Evolutionary conservation across 2,329 filamentous ascomycete species (phyloP).

Genomic region (Cadophora gregata): DNA sequence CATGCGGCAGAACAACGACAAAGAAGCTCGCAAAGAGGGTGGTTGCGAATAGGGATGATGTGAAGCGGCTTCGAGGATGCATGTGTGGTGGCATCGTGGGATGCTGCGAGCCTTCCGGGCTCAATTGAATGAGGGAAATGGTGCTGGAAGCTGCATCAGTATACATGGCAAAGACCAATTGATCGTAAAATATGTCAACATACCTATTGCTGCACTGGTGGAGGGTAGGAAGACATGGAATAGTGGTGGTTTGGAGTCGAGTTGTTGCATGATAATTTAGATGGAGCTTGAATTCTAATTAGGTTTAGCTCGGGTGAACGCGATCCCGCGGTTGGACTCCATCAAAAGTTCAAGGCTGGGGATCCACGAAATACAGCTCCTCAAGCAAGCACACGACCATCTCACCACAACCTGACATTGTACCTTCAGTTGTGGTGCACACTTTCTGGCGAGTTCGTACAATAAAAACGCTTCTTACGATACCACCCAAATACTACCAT

Average conservation of each 20-base stretch:
- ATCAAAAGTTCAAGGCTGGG: slow-evolving; percentile 33
- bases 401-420: not conserved
- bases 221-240: slow-evolving; percentile 21
- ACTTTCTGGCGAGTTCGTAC: not conserved
- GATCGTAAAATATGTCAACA: not conserved
- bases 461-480: not conserved
- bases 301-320: slow-evolving; percentile 20
- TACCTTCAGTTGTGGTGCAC: not conserved
- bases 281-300: slow-evolving; percentile 23
- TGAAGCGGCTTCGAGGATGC: slow-evolving; percentile 91
- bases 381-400: slow-evolving; percentile 17
- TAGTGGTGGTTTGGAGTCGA: not conserved
- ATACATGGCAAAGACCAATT: slow-evolving; percentile 18
- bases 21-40: slow-evolving; percentile 89
- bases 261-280: slow-evolving; percentile 22
- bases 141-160: slow-evolving; percentile 25
- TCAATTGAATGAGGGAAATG: slow-evolving; percentile 31
- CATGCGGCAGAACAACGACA: slow-evolving; percentile 87
- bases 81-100: slow-evolving; percentile 77
- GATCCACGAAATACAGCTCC: not conserved
- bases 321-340: slow-evolving; percentile 15
- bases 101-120: slow-evolving; percentile 28
- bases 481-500: not conserved
- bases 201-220: slow-evolving; percentile 30
- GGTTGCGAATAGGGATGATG: slow-evolving; percentile 92